Percentiles rank a stretch among this genome's conserved stretches.
Conservation (phyloP, 352 stramenopile genomes). For the Pythium monospermum region DNA sequence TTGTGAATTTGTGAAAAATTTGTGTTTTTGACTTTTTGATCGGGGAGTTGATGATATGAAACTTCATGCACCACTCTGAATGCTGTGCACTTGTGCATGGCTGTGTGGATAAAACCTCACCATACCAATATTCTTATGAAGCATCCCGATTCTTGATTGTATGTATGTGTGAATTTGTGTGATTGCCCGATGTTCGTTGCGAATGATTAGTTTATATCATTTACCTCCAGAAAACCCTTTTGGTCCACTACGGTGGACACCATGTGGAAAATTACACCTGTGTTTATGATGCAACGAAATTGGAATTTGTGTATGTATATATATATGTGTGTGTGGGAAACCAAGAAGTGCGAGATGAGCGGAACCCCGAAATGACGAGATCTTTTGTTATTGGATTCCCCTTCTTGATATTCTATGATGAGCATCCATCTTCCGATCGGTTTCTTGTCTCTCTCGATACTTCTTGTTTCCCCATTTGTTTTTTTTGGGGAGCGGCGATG, state of each 20-base stretch:
- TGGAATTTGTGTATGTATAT: no score
- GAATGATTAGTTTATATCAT: slow-evolving; percentile 54
- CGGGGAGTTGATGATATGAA: slow-evolving; percentile 77
- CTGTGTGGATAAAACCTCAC: slow-evolving; percentile 64
- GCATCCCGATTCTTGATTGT: slow-evolving; percentile 3
- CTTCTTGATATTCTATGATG: slow-evolving; percentile 81
- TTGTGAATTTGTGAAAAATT: no score
- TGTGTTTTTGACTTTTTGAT: slow-evolving; percentile 23
- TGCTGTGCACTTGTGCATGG: slow-evolving; percentile 17
- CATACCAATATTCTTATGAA: slow-evolving; percentile 40
- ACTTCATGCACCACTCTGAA: slow-evolving; percentile 88
- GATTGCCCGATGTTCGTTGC: slow-evolving; percentile 20
- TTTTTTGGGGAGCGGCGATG: slow-evolving; percentile 39
- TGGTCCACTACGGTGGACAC: slow-evolving; percentile 62
- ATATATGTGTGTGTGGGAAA: slow-evolving; percentile 16
- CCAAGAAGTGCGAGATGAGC: slow-evolving; percentile 20
- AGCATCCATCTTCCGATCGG: slow-evolving; percentile 55
- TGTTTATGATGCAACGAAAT: slow-evolving; percentile 83
- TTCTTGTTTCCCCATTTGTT: slow-evolving; percentile 8
- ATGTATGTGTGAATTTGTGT: slow-evolving; percentile 3
- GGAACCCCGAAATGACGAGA: slow-evolving; percentile 63
- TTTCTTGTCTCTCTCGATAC: slow-evolving; percentile 27
- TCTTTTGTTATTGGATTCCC: slow-evolving; percentile 82
- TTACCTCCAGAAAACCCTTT: slow-evolving; percentile 72
- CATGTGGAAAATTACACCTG: slow-evolving; percentile 83